Percentiles rank a stretch among this genome's conserved stretches.
Evolutionary conservation across 768 basidiomycete genomes (phyloP).

Genomic region (Fomitopsis serialis): DNA sequence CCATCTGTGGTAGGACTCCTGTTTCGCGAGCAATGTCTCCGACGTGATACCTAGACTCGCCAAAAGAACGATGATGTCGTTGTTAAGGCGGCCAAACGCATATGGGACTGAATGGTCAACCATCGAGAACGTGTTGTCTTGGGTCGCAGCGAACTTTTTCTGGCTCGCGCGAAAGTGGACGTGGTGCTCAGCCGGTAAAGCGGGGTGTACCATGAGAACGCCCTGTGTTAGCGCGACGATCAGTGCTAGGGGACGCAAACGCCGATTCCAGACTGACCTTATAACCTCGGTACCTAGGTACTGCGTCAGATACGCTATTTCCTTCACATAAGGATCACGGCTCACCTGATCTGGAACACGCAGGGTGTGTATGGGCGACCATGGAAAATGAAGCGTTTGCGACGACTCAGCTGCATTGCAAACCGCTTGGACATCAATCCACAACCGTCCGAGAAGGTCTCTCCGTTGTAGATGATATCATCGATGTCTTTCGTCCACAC

Average conservation of each 20-base stretch:
- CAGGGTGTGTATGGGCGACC: slow-evolving; percentile 52
- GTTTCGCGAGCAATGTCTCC: slow-evolving; percentile 49
- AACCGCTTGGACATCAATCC: slow-evolving; percentile 54
- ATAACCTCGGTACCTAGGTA: slow-evolving; percentile 58
- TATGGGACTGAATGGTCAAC: slow-evolving; percentile 62
- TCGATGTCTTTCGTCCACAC: slow-evolving; percentile 45
- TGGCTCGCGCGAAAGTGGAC: slow-evolving; percentile 63
- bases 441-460: slow-evolving; percentile 65
- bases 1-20: slow-evolving; percentile 55
- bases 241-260: background rate
- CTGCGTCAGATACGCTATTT: background rate
- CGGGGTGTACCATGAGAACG: slow-evolving; percentile 60
- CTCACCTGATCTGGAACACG: slow-evolving; percentile 60
- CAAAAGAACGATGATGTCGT: slow-evolving; percentile 63
- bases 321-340: background rate
- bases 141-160: slow-evolving; percentile 59
- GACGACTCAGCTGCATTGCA: slow-evolving; percentile 45
- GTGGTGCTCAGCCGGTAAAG: slow-evolving; percentile 44
- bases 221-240: slow-evolving; percentile 30
- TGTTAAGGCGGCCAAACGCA: slow-evolving; percentile 61
- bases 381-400: slow-evolving; percentile 51
- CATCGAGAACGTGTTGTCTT: slow-evolving; percentile 59
- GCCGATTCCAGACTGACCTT: slow-evolving; percentile 27
- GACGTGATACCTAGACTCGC: slow-evolving; percentile 57
- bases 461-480: slow-evolving; percentile 52